These are phyloP conservation scores for Alnus glutinosa DNA, from an alignment of 306 rosid genomes.

Conservation along the genomic window DNA sequence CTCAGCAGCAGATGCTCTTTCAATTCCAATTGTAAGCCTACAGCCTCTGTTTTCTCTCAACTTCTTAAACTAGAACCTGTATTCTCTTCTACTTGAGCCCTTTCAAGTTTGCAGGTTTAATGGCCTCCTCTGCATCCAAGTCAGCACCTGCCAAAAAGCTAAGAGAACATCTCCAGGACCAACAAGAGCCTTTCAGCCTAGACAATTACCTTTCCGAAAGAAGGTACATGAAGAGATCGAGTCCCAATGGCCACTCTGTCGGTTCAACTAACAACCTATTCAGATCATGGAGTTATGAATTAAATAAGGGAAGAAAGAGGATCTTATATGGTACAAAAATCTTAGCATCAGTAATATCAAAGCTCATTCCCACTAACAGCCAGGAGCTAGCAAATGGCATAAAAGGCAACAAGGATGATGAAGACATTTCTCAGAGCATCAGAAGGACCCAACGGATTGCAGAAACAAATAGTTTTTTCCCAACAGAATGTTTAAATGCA, in stretches of 20 bases:
- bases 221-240: slow-evolving; percentile 34
- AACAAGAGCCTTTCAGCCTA: slow-evolving; percentile 45
- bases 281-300: slow-evolving; percentile 20
- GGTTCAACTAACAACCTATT: slow-evolving; percentile 32
- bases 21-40: slow-evolving; percentile 7
- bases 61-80: slow-evolving; percentile 12
- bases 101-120: slow-evolving; percentile 5
- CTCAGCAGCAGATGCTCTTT: background rate
- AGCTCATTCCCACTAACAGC: slow-evolving; percentile 26
- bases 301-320: slow-evolving; percentile 22
- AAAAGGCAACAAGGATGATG: slow-evolving; percentile 22
- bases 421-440: slow-evolving; percentile 5
- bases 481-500: slow-evolving; percentile 11
- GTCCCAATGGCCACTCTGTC: background rate
- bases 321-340: slow-evolving; percentile 26
- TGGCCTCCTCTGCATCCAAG: slow-evolving; percentile 35
- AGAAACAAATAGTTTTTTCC: slow-evolving; percentile 5
- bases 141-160: slow-evolving; percentile 31
- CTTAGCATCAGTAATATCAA: slow-evolving; percentile 29
- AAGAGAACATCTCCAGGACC: slow-evolving; percentile 39
- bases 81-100: slow-evolving; percentile 1
- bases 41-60: slow-evolving; percentile 11
- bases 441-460: background rate
- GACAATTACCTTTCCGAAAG: slow-evolving; percentile 38
- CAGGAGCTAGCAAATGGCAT: slow-evolving; percentile 24